A percentile compares a stretch with the other conserved stretches of the same genome.
Conservation (phyloP, 1,284 basidiomycete species). For the Apiotrichum gracile region DNA sequence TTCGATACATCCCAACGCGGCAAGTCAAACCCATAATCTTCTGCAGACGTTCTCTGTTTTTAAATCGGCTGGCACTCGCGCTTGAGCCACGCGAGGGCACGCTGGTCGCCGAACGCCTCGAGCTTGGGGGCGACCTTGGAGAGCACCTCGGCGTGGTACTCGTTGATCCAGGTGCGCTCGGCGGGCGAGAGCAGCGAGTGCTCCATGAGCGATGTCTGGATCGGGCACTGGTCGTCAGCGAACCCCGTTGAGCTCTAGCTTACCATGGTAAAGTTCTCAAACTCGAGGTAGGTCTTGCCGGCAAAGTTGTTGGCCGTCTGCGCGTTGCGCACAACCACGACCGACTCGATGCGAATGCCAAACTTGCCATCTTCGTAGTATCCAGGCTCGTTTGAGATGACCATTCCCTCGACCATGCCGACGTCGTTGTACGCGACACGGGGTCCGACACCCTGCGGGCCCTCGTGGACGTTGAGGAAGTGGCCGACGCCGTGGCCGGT, state of each 20-base stretch:
- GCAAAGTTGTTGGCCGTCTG: constrained; percentile 80
- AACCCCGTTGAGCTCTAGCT: constrained; percentile 3
- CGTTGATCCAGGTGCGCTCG: constrained; percentile 78
- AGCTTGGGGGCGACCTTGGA: constrained; percentile 72
- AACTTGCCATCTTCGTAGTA: constrained; percentile 89
- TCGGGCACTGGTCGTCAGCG: constrained; percentile 59
- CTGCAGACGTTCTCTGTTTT: too few relatives aligned
- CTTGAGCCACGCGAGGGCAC: constrained; percentile 73
- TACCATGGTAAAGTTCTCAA: constrained; percentile 79
- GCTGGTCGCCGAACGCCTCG: constrained; percentile 53
- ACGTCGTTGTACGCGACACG: constrained; percentile 59
- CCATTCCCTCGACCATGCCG: constrained; percentile 74
- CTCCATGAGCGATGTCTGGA: constrained; percentile 80
- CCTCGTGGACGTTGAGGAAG: constrained; percentile 90
- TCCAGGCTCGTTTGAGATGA: constrained; percentile 87
- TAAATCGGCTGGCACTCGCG: constrained; percentile 50
- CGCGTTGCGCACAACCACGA: constrained; percentile 67
- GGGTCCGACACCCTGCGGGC: constrained; percentile 80
- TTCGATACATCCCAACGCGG: too few relatives aligned
- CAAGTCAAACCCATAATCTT: too few relatives aligned
- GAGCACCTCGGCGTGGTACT: constrained; percentile 72
- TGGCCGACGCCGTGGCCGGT: constrained; percentile 93
- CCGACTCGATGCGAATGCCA: constrained; percentile 89
- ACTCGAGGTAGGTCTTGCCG: constrained; percentile 69
- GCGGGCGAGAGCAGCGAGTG: constrained; percentile 56